Evolutionary conservation across 1,284 basidiomycete genomes (phyloP).

Genomic region (Ustilago crameri): DNA sequence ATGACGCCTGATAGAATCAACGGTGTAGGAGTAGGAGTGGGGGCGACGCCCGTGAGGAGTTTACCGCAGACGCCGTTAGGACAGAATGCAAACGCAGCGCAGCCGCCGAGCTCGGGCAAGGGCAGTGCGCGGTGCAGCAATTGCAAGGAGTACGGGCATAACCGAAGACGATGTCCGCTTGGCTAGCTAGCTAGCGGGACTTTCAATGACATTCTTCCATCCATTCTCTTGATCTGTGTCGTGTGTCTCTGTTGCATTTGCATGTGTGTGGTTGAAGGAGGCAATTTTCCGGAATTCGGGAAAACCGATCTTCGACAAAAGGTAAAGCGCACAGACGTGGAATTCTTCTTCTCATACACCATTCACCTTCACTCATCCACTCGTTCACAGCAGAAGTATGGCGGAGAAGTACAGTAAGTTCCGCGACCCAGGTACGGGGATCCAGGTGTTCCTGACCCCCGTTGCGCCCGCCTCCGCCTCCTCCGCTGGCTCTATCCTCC

Average conservation of each 20-base stretch:
- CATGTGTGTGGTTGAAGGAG: not conserved
- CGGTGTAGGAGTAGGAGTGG: not conserved
- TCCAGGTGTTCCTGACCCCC: constrained; percentile 53
- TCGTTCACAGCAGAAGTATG: constrained; percentile 12
- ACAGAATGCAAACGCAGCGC: not conserved
- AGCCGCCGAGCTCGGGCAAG: constrained; percentile 34
- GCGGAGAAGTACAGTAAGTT: constrained; percentile 52
- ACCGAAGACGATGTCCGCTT: constrained; percentile 38
- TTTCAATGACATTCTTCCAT: too few relatives aligned
- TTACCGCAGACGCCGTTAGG: constrained; percentile 19
- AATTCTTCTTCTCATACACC: too few relatives aligned
- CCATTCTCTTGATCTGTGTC: too few relatives aligned
- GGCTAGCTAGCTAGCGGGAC: too few relatives aligned
- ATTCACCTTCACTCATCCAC: too few relatives aligned
- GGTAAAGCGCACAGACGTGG: not conserved
- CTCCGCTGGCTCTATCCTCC: too few relatives aligned
- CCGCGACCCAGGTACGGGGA: constrained; percentile 51
- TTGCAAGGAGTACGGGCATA: constrained; percentile 48
- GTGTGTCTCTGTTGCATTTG: too few relatives aligned
- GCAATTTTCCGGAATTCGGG: not conserved
- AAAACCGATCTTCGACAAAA: too few relatives aligned
- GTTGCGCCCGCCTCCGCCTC: constrained; percentile 12
- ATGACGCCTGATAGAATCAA: constrained; percentile 9
- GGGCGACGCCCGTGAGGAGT: too few relatives aligned
- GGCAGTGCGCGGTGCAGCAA: constrained; percentile 45